These are phyloP conservation scores for Ascochyta koolunga DNA, from an alignment of 2,329 filamentous ascomycete genomes.

Conservation along the genomic window DNA sequence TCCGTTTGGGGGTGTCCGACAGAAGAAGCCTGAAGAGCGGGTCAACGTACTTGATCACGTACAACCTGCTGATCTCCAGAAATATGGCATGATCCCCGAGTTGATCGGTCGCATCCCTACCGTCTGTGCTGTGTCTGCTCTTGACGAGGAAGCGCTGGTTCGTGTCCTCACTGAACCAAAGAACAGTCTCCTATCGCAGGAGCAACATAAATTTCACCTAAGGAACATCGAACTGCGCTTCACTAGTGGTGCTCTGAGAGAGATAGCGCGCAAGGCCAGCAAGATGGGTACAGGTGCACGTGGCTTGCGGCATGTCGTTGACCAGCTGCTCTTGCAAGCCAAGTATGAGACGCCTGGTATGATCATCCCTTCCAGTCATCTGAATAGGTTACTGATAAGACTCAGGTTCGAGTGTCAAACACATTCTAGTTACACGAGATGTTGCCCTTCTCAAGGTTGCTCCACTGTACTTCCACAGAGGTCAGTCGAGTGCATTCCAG, in stretches of 20 bases:
- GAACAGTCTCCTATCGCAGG: constrained; percentile 87
- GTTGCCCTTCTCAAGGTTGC: constrained; percentile 51
- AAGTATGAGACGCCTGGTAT: constrained; percentile 57
- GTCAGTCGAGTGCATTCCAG: constrained; percentile 50
- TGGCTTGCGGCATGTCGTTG: constrained; percentile 56
- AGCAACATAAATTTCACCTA: constrained; percentile 84
- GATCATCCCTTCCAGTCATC: background rate
- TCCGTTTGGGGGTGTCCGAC: constrained; percentile 27
- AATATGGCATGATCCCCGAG: constrained; percentile 91
- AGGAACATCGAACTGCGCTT: constrained; percentile 79
- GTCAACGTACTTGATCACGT: constrained; percentile 72
- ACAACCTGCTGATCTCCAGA: constrained; percentile 77
- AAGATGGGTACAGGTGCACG: constrained; percentile 73
- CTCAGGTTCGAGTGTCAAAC: constrained; percentile 50
- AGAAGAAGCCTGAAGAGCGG: constrained; percentile 30
- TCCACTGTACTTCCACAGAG: constrained; percentile 53
- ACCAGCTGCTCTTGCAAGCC: constrained; percentile 52
- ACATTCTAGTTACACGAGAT: constrained; percentile 54
- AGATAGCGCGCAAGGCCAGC: constrained; percentile 74
- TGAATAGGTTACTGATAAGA: constrained; percentile 12
- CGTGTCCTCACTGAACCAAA: constrained; percentile 91
- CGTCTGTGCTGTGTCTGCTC: constrained; percentile 80
- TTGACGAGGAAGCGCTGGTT: constrained; percentile 72
- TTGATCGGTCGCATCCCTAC: constrained; percentile 95
- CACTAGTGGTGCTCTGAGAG: constrained; percentile 79